Evolutionary conservation across 208 protist genomes (phyloP).

Genomic region (Tetramitus jugosus): DNA sequence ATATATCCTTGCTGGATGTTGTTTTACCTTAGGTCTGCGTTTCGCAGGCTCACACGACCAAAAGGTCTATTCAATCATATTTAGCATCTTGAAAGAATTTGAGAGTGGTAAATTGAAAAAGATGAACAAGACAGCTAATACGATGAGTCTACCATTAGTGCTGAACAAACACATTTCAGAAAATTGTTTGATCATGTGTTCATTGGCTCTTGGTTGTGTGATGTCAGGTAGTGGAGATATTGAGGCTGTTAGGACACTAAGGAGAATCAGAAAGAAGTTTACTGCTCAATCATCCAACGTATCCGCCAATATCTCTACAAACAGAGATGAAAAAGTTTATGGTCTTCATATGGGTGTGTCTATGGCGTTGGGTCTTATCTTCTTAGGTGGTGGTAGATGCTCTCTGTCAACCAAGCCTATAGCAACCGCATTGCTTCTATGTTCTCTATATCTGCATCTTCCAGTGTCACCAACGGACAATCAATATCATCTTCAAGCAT

Average conservation of each 20-base stretch:
- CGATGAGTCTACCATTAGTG: no score
- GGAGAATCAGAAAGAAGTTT: constrained; percentile 50
- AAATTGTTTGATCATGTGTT: neutral
- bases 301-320: no score
- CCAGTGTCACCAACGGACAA: constrained; percentile 74
- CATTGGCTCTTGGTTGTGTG: constrained; percentile 51
- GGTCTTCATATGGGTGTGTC: constrained; percentile 82
- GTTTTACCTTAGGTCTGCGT: constrained; percentile 46
- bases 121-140: neutral
- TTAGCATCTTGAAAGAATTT: constrained; percentile 21
- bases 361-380: constrained; percentile 86
- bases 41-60: constrained; percentile 43
- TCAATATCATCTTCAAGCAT: constrained; percentile 63
- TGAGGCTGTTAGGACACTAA: constrained; percentile 55
- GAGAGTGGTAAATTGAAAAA: constrained; percentile 5
- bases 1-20: constrained; percentile 43
- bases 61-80: constrained; percentile 29
- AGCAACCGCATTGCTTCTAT: constrained; percentile 77
- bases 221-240: constrained; percentile 83
- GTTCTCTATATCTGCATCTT: constrained; percentile 81
- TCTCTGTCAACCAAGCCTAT: constrained; percentile 65
- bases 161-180: neutral
- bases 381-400: constrained; percentile 76
- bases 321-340: constrained; percentile 59
- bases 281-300: neutral